A percentile compares a stretch with the other conserved stretches of the same genome.
These are phyloP conservation scores for Elongisporangium anandrum DNA, from an alignment of 352 stramenopile species.

Conservation along the genomic window DNA sequence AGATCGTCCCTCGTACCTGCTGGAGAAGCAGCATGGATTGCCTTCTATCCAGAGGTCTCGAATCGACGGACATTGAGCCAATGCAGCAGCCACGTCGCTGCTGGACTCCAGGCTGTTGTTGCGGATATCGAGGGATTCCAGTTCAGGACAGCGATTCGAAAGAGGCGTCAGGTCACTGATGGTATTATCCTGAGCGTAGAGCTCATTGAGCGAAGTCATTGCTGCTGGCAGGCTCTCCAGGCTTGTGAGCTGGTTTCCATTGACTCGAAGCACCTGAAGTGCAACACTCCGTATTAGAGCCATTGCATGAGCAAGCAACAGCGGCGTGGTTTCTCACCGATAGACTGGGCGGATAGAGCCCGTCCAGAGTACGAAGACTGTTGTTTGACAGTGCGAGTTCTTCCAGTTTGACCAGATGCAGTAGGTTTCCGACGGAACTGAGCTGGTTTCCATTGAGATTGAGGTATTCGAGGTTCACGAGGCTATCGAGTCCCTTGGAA, in stretches of 20 bases:
- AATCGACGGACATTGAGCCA: conserved; percentile 23
- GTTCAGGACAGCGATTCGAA: conserved; percentile 27
- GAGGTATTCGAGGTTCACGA: conserved; percentile 51
- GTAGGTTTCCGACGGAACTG: conserved; percentile 45
- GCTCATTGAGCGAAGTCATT: conserved; percentile 47
- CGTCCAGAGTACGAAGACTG: conserved; percentile 39
- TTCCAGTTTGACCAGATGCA: conserved; percentile 62
- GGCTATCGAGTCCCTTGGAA: conserved; percentile 40
- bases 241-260: conserved; percentile 41
- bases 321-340: conserved; percentile 13
- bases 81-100: conserved; percentile 12
- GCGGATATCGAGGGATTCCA: conserved; percentile 72
- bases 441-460: conserved; percentile 67
- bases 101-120: conserved; percentile 44
- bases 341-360: conserved; percentile 45
- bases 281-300: too few species aligned
- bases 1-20: conserved; percentile 17
- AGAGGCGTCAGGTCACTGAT: conserved; percentile 28
- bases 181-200: conserved; percentile 61
- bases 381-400: conserved; percentile 71
- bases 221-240: conserved; percentile 32
- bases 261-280: conserved; percentile 45
- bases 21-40: conserved; percentile 60
- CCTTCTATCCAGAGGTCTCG: conserved; percentile 67
- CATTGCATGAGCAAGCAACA: too few species aligned